These are phyloP conservation scores for Trichoderma guizhouense DNA, from an alignment of 2,329 filamentous ascomycete species.

Conservation along the genomic window DNA sequence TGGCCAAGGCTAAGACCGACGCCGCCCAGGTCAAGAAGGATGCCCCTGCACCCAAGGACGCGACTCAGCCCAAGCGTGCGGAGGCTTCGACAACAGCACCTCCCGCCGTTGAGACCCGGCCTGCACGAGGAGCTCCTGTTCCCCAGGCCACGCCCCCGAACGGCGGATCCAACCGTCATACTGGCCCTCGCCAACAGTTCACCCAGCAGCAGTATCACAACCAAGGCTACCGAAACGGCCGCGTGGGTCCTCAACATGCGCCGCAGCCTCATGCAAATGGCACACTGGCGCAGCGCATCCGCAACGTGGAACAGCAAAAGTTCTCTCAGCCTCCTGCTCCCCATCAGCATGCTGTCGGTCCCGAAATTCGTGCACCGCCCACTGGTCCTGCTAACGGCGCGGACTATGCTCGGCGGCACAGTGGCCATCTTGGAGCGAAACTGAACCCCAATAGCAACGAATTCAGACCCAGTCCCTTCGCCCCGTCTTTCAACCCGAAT, in stretches of 20 bases:
- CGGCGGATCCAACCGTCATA: constrained; percentile 42
- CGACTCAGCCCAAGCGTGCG: constrained; percentile 38
- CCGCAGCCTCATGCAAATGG: constrained; percentile 41
- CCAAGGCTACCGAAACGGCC: constrained; percentile 48
- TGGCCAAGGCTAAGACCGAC: constrained; percentile 53
- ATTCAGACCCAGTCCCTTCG: constrained; percentile 82
- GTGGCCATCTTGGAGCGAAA: constrained; percentile 52
- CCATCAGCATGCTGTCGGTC: constrained; percentile 52
- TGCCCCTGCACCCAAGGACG: constrained; percentile 41
- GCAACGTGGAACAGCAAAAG: constrained; percentile 51
- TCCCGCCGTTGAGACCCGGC: constrained; percentile 27
- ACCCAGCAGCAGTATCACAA: constrained; percentile 45
- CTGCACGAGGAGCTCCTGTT: constrained; percentile 34
- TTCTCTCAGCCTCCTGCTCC: constrained; percentile 41
- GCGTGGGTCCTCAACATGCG: constrained; percentile 42
- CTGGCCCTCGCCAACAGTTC: constrained; percentile 47
- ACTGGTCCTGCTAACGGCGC: constrained; percentile 64
- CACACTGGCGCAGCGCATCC: constrained; percentile 48
- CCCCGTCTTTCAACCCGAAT: constrained; percentile 75
- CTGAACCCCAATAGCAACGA: constrained; percentile 68
- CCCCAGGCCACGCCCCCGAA: constrained; percentile 31
- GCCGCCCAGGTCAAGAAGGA: constrained; percentile 40
- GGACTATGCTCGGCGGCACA: constrained; percentile 54
- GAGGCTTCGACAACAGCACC: constrained; percentile 21
- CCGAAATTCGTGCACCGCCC: constrained; percentile 68